Base-by-base conservation (phyloP, 345 rosid species). In the Nephelium lappaceum region DNA sequence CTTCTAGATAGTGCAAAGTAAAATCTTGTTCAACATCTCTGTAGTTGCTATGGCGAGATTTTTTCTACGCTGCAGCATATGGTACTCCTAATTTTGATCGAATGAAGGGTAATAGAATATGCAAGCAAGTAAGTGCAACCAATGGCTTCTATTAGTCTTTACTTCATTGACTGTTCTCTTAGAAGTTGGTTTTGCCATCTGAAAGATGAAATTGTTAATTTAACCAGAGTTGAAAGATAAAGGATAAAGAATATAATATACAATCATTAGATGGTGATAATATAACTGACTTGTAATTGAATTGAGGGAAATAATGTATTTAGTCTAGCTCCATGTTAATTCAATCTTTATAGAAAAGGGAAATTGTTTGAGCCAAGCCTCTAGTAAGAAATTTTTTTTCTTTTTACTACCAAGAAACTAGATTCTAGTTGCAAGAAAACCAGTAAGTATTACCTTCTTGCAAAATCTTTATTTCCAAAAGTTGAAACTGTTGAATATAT, bases 11-110 rank as follows among this genome's bases (percentile, higher is more conserved):
- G 38, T 43, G 49, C 47, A 69, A 36, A 66, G 62, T 86, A 19
- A 87, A 72, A 24, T 75, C 60, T 78, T 11, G 16, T 78, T 66
- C 74, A 62, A 47, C 19, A 77, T 25, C 11, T 76, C 6, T 78
- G 38, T 80, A 95, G 99, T 79, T 95, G 86, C 79, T 95, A 47
- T 95, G 99, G 98, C 84, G 98, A 74, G 99, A 95, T 27, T 95
- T 95, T 84, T 95, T 92, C 85, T 95, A 93, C 66, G 89, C 99
- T 27, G 95, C 84, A 76, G 97, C 98, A 55, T 89, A 86, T 81
- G 97, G 91, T 62, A 95, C 98, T 15, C 97, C 93, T 42, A 91
- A 93, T 73, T 93, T 95, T 86, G 96, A 93, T 78, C 83, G 72
- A 88, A 95, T 95, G 99, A 89, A 83, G 81, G 95, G 86, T 58